Evolutionary conservation across 2,329 filamentous ascomycete species (phyloP).

Genomic region (Daldinia eschscholtzii): DNA sequence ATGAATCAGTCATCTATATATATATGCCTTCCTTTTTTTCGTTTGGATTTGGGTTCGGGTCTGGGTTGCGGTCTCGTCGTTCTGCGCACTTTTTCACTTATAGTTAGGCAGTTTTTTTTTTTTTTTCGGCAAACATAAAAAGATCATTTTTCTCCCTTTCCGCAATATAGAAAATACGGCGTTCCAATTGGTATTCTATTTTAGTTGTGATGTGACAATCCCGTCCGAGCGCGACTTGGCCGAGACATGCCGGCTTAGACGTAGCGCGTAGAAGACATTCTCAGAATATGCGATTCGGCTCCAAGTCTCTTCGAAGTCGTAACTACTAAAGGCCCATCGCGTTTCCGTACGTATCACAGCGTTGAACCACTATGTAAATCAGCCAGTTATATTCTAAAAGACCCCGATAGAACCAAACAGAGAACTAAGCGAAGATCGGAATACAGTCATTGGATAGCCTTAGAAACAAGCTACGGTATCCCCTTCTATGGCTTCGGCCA

Average conservation of each 20-base stretch:
- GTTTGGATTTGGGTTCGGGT: background rate
- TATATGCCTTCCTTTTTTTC: background rate
- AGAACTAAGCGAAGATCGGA: no score
- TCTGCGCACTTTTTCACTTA: conserved; percentile 1
- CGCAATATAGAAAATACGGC: background rate
- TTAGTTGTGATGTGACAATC: background rate
- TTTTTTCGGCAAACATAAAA: background rate
- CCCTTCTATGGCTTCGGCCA: no score
- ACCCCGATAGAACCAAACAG: no score
- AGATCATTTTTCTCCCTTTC: background rate
- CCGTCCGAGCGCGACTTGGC: background rate
- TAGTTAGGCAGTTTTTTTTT: conserved; percentile 3
- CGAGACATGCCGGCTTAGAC: background rate
- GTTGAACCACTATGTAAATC: no score
- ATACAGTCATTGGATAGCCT: no score
- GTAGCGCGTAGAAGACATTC: background rate
- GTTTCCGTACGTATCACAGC: no score
- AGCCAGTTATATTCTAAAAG: no score
- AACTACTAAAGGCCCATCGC: background rate
- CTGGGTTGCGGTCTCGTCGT: background rate
- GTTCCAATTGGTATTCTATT: background rate
- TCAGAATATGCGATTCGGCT: background rate
- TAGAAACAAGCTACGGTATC: no score
- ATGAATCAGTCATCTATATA: conserved; percentile 1
- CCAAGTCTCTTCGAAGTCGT: background rate